Base-by-base conservation (phyloP, 2,329 filamentous ascomycete genomes). In the Mollisiaceae sp. region DNA sequence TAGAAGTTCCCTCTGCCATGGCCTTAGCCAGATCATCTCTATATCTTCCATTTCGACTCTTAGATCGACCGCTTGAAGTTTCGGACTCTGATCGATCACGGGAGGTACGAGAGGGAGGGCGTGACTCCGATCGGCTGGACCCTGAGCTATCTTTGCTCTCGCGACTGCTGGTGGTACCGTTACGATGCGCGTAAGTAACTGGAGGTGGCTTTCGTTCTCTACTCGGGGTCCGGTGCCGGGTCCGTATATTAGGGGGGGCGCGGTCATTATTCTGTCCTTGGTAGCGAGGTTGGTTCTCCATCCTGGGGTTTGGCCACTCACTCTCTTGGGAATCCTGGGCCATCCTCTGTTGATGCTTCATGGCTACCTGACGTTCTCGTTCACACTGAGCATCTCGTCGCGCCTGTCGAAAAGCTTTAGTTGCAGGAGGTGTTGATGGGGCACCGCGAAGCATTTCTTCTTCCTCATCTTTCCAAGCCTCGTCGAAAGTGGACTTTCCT, bases 401-500 rank as follows among this genome's bases (percentile, higher is more conserved):
- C 36, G 73, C 72, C 61, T 77, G 71, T 54, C 72, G 65, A 41
- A 74, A 74, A n/a, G 70, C 68, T 57, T 70, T 75, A n/a, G 65
- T 71, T 39, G 70, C 68, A 32, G 74, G 69, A 18, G 72, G 64
- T 9, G 67, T 63, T 24, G 24, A 59, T 39, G 60, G 43, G 36
- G 63, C 64, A 38, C 65, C 59, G 43, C 58, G 60, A n/a, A 66
- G 47, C 64, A 66, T 70, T 41, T 74, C 73, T 38, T 71, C 70
- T 58, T 73, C 72, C 45, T 75, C 73, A 14, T 70, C 57, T 50
- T 70, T 71, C 65, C 70, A 72, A 41, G 67, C 62, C 1, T 75
- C 72, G 59, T 72, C 73, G 41, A 73, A 72, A n/a, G 36, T 65
- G 20, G 68, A 70, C 67, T 79, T 82, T 14, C 73, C 72, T 3